Evolutionary conservation across 2,329 filamentous ascomycete genomes (phyloP).

Genomic region (Cordyceps tenuipes): DNA sequence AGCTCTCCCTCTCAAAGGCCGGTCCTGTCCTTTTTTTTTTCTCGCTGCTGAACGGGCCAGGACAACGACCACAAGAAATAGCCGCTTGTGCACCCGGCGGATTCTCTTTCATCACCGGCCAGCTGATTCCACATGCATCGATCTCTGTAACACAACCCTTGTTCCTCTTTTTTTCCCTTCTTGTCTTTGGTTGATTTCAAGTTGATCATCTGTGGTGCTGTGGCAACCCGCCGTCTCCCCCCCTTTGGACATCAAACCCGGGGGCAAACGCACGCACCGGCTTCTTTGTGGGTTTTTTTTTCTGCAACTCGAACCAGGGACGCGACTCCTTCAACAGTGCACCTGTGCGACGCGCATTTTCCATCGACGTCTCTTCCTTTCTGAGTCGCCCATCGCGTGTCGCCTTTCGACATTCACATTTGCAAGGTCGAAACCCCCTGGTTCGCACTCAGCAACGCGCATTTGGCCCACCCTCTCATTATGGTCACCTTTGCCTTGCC

Average conservation of each 20-base stretch:
- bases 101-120: background rate
- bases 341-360: background rate
- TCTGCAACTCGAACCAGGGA: background rate
- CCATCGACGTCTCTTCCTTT: background rate
- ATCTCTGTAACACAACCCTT: background rate
- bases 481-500: slow-evolving; percentile 34
- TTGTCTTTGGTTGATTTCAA: background rate
- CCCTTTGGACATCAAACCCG: background rate
- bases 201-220: background rate
- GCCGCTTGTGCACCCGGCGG: background rate
- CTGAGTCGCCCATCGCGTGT: background rate
- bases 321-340: background rate
- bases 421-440: background rate
- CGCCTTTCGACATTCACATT: background rate
- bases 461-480: background rate
- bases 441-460: background rate
- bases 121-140: slow-evolving; percentile 1
- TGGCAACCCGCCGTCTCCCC: background rate
- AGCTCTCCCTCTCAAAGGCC: too few relatives aligned
- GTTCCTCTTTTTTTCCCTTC: too few relatives aligned
- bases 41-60: background rate
- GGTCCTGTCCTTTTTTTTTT: too few relatives aligned
- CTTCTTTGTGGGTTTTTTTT: background rate
- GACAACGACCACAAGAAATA: background rate
- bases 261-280: background rate